Evolutionary conservation across 306 rosid species (phyloP), one percentile per base, ranked within the genome.

Genomic region (Sphenostylis stenocarpa): DNA sequence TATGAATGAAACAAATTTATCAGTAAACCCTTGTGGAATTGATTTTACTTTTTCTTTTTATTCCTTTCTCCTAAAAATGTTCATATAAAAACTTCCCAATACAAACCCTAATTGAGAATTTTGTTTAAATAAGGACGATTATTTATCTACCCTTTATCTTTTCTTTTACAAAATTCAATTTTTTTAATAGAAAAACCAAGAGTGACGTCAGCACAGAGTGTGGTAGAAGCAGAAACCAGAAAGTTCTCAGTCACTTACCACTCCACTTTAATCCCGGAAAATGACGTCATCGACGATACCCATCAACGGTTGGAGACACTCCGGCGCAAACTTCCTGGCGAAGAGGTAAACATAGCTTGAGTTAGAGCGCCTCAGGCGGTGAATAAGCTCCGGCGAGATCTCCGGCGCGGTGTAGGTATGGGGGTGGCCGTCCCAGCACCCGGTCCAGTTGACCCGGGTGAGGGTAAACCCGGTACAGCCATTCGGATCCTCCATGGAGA

Each of bases 391-490:
- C 29, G 85, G 85, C 1, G 91, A 88, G 0, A 90, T 49, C 72
- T 90, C 92, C 57, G 57, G 67, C 1, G 87, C 82, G 52, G 75
- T 67, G 56, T 90, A 90, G 33, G 70, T 24, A 48, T 85, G 88
- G 0, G 96, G 96, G 39, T 88, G 92, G 7, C 96, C 96, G 5
- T 88, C 88, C 83, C 86, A 79, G 48, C 87, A 77, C 16, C 73
- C 96, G 0, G 92, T 88, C 96, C 96, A 88, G 29, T 90, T 90
- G 55, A 90, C 96, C 33, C 89, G 82, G 7, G 96, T 90, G 0
- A 90, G 83, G 4, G 92, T 90, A 69, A 81, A 90, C 19, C 87
- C 84, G 68, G 84, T 83, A 33, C 90, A 88, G 4, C 88, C 89
- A 4, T 81, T 14, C 1, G 85, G 84, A 23, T 90, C 96, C 73